phyloP scores from a whole-genome alignment of 371 early-diverging fungal species.

The Mucor ambiguus region DNA sequence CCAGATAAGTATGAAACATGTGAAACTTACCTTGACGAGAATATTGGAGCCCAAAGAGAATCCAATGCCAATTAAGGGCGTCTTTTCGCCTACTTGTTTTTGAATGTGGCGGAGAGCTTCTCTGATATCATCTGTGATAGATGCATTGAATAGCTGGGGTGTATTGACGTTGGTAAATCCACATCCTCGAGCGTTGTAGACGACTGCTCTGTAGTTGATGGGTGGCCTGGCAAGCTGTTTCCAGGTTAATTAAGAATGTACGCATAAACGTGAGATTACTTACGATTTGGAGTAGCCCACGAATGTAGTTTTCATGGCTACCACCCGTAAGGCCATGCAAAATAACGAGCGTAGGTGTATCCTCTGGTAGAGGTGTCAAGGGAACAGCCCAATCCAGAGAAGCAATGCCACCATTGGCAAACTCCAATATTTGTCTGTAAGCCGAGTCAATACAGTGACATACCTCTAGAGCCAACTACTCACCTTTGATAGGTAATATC shows the following conservation, averaged over 20 bases:
- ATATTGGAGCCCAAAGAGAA: constrained; percentile 88
- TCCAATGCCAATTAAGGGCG: constrained; percentile 73
- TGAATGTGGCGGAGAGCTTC: constrained; percentile 56
- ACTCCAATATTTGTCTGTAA: constrained; percentile 58
- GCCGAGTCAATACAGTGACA: background rate
- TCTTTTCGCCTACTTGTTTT: constrained; percentile 50
- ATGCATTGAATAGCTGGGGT: constrained; percentile 76
- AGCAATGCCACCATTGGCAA: constrained; percentile 80
- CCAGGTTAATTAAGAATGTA: background rate
- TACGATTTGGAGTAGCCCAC: constrained; percentile 61
- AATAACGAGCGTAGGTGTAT: constrained; percentile 68
- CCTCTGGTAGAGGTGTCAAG: constrained; percentile 44
- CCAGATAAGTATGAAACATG: background rate
- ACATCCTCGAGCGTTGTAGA: constrained; percentile 86
- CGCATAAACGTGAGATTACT: constrained; percentile 12
- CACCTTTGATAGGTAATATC: constrained; percentile 54
- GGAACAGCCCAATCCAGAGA: constrained; percentile 80
- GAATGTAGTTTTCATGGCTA: constrained; percentile 78
- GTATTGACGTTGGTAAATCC: constrained; percentile 69
- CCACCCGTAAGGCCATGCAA: constrained; percentile 89
- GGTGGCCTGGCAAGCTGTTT: constrained; percentile 35
- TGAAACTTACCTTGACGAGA: constrained; percentile 66
- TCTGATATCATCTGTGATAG: constrained; percentile 79
- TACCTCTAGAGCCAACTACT: background rate
- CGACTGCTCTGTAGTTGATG: constrained; percentile 66